Conservation (phyloP, 768 basidiomycete species). For the Calocybe gangraenosa region DNA sequence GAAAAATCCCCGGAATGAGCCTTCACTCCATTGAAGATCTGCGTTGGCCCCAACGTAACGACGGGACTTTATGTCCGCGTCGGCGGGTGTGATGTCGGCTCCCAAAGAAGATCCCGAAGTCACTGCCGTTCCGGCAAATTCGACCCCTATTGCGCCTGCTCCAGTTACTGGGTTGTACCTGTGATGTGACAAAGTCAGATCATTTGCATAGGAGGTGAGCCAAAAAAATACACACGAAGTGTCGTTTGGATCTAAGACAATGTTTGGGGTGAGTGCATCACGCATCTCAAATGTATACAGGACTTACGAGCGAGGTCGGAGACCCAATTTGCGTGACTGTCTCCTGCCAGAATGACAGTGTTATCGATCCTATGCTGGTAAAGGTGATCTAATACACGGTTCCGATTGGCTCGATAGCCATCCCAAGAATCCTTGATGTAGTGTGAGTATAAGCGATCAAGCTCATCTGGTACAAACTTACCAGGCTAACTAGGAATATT, state of each 20-base stretch:
- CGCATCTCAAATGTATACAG: not conserved
- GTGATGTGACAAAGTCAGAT: not conserved
- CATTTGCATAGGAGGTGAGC: not conserved
- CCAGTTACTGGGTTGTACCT: constrained; percentile 49
- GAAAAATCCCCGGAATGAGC: constrained; percentile 56
- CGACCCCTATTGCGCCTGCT: constrained; percentile 48
- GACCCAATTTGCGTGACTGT: constrained; percentile 61
- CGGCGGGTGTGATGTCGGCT: constrained; percentile 30
- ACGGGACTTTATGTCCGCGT: constrained; percentile 34
- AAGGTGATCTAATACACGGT: constrained; percentile 46
- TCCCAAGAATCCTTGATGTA: constrained; percentile 52
- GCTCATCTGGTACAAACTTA: not conserved
- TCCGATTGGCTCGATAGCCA: constrained; percentile 51
- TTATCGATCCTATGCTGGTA: constrained; percentile 47
- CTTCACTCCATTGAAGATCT: constrained; percentile 60
- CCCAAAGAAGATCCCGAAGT: constrained; percentile 48
- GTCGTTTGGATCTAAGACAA: constrained; percentile 40
- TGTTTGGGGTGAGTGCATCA: not conserved
- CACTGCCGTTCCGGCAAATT: constrained; percentile 61
- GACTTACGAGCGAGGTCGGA: constrained; percentile 50
- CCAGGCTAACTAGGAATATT: not conserved
- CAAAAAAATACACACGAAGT: constrained; percentile 31
- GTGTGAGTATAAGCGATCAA: not conserved
- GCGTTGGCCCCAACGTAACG: constrained; percentile 35
- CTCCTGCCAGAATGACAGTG: constrained; percentile 51